Percentiles rank a stretch among this genome's conserved stretches.
Conservation (phyloP, 768 basidiomycete species). For the Sarcodon aspratus region DNA sequence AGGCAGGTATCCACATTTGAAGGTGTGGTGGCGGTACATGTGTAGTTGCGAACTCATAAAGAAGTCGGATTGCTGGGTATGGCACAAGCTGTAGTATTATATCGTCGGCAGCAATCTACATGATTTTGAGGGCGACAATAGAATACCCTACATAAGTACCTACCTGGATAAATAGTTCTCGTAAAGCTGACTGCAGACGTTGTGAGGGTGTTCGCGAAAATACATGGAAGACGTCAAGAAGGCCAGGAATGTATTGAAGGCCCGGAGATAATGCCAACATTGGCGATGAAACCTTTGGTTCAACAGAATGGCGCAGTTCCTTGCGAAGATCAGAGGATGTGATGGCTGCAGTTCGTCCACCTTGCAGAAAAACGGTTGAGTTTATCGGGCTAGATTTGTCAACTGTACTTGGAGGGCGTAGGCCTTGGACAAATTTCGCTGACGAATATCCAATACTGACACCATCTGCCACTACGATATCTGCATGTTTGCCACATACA, state of each 20-base stretch:
- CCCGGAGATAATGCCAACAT: no score
- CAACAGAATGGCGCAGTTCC: no score
- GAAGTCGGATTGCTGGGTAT: background rate
- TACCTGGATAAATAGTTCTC: background rate
- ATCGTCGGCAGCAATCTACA: conserved; percentile 5
- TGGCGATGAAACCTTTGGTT: no score
- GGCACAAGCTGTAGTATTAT: conserved; percentile 7
- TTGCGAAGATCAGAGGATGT: no score
- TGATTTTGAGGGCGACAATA: no score
- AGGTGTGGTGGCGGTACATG: background rate
- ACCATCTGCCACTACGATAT: conserved; percentile 8
- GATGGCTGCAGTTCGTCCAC: no score
- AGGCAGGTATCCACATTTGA: background rate
- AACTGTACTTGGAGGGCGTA: background rate
- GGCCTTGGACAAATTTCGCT: background rate
- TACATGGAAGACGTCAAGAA: no score
- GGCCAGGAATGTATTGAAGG: no score
- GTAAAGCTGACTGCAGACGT: no score
- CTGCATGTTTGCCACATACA: conserved; percentile 6
- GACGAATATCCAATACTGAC: conserved; percentile 3
- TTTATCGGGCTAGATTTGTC: background rate
- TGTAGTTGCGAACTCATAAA: background rate
- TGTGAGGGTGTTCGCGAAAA: no score
- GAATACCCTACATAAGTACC: no score
- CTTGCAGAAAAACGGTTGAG: background rate